These are phyloP conservation scores for Teunomyces atbi DNA, from an alignment of 805 yeast genomes.

Conservation along the genomic window DNA sequence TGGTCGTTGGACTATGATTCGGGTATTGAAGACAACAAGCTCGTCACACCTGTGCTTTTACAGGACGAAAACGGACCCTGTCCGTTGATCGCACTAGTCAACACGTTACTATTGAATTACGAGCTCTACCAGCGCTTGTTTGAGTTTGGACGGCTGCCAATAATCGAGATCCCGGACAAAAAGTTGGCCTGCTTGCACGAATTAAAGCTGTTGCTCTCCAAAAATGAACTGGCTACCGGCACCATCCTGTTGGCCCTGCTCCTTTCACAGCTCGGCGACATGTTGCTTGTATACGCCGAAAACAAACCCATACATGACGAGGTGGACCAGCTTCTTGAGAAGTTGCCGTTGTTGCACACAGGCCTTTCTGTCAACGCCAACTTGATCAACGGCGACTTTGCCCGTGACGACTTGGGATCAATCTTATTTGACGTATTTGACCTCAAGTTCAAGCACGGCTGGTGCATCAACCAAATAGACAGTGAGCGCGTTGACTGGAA, in stretches of 20 bases:
- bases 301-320: slow-evolving; percentile 26
- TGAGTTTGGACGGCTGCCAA: slow-evolving; percentile 6
- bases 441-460: slow-evolving; percentile 74
- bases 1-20: slow-evolving; percentile 28
- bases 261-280: slow-evolving; percentile 50
- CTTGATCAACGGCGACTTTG: slow-evolving; percentile 53
- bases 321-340: slow-evolving; percentile 43
- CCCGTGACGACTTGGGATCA: slow-evolving; percentile 48
- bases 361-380: slow-evolving; percentile 75
- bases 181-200: slow-evolving; percentile 14
- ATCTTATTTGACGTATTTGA: slow-evolving; percentile 58
- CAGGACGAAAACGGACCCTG: slow-evolving; percentile 90
- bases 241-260: slow-evolving; percentile 34
- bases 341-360: slow-evolving; percentile 61
- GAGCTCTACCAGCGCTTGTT: slow-evolving; percentile 26
- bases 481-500: slow-evolving; percentile 14
- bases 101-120: slow-evolving; percentile 57
- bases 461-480: slow-evolving; percentile 56
- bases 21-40: slow-evolving; percentile 24
- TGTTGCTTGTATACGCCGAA: slow-evolving; percentile 27
- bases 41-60: slow-evolving; percentile 55
- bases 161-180: slow-evolving; percentile 4
- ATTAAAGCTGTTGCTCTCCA: slow-evolving; percentile 16
- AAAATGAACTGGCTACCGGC: slow-evolving; percentile 11
- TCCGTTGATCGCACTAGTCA: slow-evolving; percentile 75